Evolutionary conservation across 371 early-diverging fungal genomes (phyloP).

Genomic region (Furculomyces boomerangus): DNA sequence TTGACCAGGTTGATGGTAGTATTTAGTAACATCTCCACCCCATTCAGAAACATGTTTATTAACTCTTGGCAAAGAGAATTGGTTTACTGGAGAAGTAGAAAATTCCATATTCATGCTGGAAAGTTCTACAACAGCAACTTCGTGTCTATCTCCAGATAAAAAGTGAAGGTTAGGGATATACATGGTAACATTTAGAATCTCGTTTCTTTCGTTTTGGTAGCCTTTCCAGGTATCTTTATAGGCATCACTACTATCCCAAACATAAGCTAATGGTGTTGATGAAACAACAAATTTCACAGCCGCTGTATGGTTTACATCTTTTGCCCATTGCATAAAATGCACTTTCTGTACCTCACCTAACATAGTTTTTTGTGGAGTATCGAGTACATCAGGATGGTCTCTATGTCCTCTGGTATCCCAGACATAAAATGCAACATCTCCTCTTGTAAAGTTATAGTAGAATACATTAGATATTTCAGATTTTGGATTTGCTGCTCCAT

Average conservation of each 20-base stretch:
- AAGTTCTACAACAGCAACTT: conserved; percentile 25
- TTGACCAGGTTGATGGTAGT: conserved; percentile 19
- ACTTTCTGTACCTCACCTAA: conserved; percentile 21
- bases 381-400: conserved; percentile 6
- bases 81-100: conserved; percentile 26
- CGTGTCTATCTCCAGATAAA: conserved; percentile 31
- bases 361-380: conserved; percentile 13
- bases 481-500: conserved; percentile 18
- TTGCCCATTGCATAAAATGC: conserved; percentile 18
- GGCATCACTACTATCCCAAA: conserved; percentile 21
- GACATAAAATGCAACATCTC: conserved; percentile 25
- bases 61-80: conserved; percentile 25
- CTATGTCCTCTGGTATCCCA: conserved; percentile 30
- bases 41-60: conserved; percentile 8
- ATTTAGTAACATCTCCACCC: conserved; percentile 16
- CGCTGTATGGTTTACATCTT: conserved; percentile 18
- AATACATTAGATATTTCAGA: conserved; percentile 4
- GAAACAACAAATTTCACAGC: conserved; percentile 27
- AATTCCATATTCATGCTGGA: conserved; percentile 23
- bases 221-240: conserved; percentile 28
- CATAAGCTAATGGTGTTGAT: conserved; percentile 24
- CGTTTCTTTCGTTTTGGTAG: conserved; percentile 22
- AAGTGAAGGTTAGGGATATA: conserved; percentile 22
- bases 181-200: conserved; percentile 16
- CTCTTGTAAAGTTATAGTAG: conserved; percentile 26